Conservation (phyloP, 108 stramenopile species). For the Skeletonema menzelii region DNA sequence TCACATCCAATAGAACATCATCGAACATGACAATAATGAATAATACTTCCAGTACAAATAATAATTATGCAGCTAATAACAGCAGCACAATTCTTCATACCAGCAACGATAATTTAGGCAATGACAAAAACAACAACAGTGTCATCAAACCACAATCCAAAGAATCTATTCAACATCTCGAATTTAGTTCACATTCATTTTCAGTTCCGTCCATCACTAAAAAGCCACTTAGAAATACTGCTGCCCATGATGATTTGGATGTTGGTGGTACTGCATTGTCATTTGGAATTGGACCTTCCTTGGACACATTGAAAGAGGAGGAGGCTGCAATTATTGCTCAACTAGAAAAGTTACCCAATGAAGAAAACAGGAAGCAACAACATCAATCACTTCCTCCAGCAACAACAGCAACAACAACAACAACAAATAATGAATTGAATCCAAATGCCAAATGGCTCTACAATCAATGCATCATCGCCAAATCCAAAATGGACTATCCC, state of each 20-base stretch:
- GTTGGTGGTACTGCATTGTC: background rate
- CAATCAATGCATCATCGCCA: constrained; percentile 6
- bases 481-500: constrained; percentile 14
- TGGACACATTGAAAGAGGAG: background rate
- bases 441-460: constrained; percentile 23
- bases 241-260: background rate
- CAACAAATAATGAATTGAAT: background rate
- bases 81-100: background rate
- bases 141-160: constrained; percentile 21
- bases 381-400: no score
- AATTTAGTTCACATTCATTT: constrained; percentile 33
- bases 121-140: background rate
- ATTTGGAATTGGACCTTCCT: background rate
- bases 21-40: background rate
- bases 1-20: background rate
- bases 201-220: constrained; percentile 18
- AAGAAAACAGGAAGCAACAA: no score
- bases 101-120: background rate
- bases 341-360: no score
- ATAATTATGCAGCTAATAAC: background rate
- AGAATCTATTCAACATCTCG: constrained; percentile 9
- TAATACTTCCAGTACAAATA: background rate
- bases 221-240: background rate
- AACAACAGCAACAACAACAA: background rate
- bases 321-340: background rate